Evolutionary conservation across 495 filamentous ascomycete genomes (phyloP), one percentile per base, ranked within the genome.

Genomic region (Xylaria castorea): DNA sequence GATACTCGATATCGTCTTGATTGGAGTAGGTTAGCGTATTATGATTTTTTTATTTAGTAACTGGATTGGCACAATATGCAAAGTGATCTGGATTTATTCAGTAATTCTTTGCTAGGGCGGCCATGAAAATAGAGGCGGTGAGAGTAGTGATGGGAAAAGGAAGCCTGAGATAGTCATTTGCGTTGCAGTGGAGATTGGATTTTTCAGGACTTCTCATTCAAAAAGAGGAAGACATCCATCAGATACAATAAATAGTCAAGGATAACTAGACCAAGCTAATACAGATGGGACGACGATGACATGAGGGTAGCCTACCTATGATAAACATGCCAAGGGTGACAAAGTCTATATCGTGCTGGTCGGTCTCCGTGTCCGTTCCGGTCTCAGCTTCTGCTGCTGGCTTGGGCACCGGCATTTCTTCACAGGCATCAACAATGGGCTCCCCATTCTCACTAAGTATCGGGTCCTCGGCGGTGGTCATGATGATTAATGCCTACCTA

Each of bases 281-380:
- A 44, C 1, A 14, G 14, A 30, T 44, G n/a, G 44, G 58, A 2
- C 61, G 18, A 22, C 25, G 38, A 64, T 8, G 36, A 65, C 46
- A 48, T 30, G 46, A 42, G 32, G 61, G 51, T 18, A 46, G 69
- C 70, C 25, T 88, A 97, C 94, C 95, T 70, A 98, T 92, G 62
- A 97, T 97, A 76, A 97, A 95, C 95, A 98, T 97, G 77, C 94
- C 95, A 77, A 98, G 79, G 1, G 95, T 97, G 75, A 91, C 92
- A 77, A 97, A 94, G 71, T 94, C 92, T 62, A 94, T 89, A 73
- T 83, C 82, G 67, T 84, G 84, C 40, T 72, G 46, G 36, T 42
- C 70, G 1, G 70, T 32, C 36, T 58, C 70, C 20, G 55, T 27
- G 9, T 58, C 61, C 14, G 48, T 46, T 5, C 48, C 69, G 14